Percentiles rank a stretch among this genome's conserved stretches.
These are phyloP conservation scores for Volvox reticuliferus DNA, from an alignment of 139 green algal genomes.

Conservation along the genomic window DNA sequence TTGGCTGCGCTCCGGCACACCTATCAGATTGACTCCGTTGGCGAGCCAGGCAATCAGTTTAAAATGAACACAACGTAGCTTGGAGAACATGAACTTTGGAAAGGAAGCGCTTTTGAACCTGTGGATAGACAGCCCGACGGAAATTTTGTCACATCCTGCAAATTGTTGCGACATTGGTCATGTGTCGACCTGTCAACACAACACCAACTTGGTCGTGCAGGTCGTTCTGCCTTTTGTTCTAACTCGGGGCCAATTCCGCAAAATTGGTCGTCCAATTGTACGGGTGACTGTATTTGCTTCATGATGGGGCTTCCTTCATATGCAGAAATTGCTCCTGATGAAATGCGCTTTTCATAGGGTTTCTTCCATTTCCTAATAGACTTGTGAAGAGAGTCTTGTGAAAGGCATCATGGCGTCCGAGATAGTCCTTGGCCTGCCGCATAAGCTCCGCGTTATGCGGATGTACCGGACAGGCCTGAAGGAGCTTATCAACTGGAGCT, in stretches of 20 bases:
- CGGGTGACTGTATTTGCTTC: too few species aligned
- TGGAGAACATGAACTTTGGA: background rate
- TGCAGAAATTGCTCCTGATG: too few species aligned
- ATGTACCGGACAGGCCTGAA: constrained; percentile 61
- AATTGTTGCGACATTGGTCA: too few species aligned
- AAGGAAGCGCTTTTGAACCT: background rate
- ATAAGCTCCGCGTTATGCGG: constrained; percentile 56
- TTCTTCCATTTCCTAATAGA: too few species aligned
- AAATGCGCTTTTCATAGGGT: too few species aligned
- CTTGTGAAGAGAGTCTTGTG: background rate
- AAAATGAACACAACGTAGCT: background rate
- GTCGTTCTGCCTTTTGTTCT: too few species aligned
- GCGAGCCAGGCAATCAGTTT: background rate
- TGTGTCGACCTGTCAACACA: too few species aligned
- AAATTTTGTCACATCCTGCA: too few species aligned
- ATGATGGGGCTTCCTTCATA: too few species aligned
- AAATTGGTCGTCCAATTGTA: too few species aligned
- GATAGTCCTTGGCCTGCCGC: constrained; percentile 45
- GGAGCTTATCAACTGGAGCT: constrained; percentile 65
- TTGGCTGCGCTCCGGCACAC: background rate
- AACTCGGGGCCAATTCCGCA: too few species aligned
- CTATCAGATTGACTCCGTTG: background rate
- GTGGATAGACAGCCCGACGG: background rate
- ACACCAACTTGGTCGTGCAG: too few species aligned
- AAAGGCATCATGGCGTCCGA: constrained; percentile 36